Evolutionary conservation across 2,329 filamentous ascomycete species (phyloP), one percentile per base, ranked within the genome.

Genomic region (Knoxdaviesia capensis): DNA sequence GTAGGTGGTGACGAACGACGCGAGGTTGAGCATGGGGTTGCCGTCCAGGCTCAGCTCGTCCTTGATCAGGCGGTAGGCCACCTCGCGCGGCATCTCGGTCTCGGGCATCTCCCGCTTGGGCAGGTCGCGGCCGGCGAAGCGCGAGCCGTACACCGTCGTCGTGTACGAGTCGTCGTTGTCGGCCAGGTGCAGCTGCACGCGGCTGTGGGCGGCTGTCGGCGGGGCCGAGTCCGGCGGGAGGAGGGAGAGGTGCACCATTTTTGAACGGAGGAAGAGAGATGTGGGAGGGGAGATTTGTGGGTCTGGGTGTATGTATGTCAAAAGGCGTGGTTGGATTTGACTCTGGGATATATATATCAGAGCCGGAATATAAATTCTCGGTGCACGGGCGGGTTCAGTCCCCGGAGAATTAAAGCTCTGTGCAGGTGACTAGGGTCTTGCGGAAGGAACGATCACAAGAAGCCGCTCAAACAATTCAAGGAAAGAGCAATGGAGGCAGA

Each of bases 11-110:
- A 94, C 86, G 54, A 96, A 96, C 34, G 80, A 87, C 31, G 88
- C 87, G 52, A 96, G 62, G 59, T 80, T 84, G 48, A 93, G 70
- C 68, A 86, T 88, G 6, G 86, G 85, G 51, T 88, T 92, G 43
- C 86, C 86, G 56, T 96, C 88, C 41, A 94, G 66, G 48, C 82
- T 90, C 48, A 94, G 67, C 55, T 94, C 84, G 57, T 94, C 88
- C 66, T 85, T 88, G 68, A 94, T 94, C 82, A 94, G 81, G 40
- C 86, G 79, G 59, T 94, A 94, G n/a, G 88, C 88, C 41, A 94
- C 73, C 50, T 93, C 82, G 51, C 74, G 77, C 38, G 88, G 88
- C 87, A 94, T 94, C 61, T 92, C 83, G 20, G 62, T 54, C 52
- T 94, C 85, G 1, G 88, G 86, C 74, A 96, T 94, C 63, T 86